Conservation (phyloP, 192 early-diverging fungal genomes). For the Coemansia sp. region DNA sequence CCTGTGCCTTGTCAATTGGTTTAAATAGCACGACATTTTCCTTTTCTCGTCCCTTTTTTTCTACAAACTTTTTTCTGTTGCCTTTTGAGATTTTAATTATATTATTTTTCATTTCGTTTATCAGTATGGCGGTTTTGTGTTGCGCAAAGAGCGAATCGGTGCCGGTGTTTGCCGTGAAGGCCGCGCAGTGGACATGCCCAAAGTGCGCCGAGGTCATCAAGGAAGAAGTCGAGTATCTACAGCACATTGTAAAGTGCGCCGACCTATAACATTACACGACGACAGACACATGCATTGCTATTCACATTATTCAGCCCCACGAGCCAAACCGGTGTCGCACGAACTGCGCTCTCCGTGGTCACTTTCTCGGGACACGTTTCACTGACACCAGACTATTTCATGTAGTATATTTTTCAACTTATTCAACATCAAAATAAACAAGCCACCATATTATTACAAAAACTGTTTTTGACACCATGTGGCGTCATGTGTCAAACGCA, state of each 20-base stretch:
- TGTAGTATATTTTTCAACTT: neutral
- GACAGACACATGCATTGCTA: neutral
- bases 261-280: constrained; percentile 4
- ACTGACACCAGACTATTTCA: neutral
- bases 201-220: constrained; percentile 32
- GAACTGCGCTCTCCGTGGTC: no score
- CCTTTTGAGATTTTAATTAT: neutral
- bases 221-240: constrained; percentile 37
- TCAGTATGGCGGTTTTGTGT: no score
- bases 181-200: constrained; percentile 35
- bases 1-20: neutral
- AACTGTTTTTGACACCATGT: neutral
- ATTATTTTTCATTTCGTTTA: neutral
- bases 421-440: neutral
- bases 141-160: no score
- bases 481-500: neutral
- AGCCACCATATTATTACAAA: neutral
- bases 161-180: neutral
- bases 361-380: no score
- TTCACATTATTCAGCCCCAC: neutral
- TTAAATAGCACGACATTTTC: neutral
- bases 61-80: neutral
- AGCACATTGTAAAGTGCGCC: constrained; percentile 34
- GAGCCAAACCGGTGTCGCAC: neutral
- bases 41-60: neutral